Base-by-base conservation (phyloP, 2,329 filamentous ascomycete genomes). In the Fusarium secorum region DNA sequence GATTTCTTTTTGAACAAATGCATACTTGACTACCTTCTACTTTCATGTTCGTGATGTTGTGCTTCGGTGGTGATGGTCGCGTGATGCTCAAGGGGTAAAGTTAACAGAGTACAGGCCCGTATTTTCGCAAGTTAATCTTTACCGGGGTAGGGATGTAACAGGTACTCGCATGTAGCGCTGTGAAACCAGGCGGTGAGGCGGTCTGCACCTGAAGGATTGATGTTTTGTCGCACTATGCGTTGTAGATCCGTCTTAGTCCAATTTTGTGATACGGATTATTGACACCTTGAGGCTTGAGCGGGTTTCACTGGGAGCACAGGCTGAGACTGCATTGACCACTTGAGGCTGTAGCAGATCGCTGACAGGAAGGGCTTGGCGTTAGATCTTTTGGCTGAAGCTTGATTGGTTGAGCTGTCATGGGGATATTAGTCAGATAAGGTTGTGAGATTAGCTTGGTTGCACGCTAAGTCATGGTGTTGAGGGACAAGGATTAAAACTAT, bases 1-100 rank as follows among this genome's bases (percentile, higher is more conserved):
- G 51, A 28, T 42, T 52, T 44, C 28, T 38, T 64, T 64, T 41
- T 48, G 22, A 55, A 54, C 36, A 24, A 58, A 69, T 60, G 28
- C 53, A 59, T 59, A 52, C 33, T 42, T 48, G 24, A 38, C 36
- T 14, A 30, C 15, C 15, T 26, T 38, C 1, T 38, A 32, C 8
- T 20, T 33, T 1, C 1, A 14, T 24, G 22, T 30, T n/a, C 10
- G 45, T 32, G 44, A 30, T 30, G 4, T 18, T 15, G 14, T 57
- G 7, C 10, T 22, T 7, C 13, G n/a, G 5, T 8, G 17, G 4
- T 22, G 13, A 24, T 63, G 24, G 2, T 20, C 15, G 26, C 18
- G 46, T 64, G 61, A 63, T 3, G 8, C 0, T 14, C 33, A 35
- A 26, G 20, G 9, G 41, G 20, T 15, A 26, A 32, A 22, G 36